Base-by-base conservation (phyloP, 2,329 filamentous ascomycete genomes). In the Sporothrix schenckii region DNA sequence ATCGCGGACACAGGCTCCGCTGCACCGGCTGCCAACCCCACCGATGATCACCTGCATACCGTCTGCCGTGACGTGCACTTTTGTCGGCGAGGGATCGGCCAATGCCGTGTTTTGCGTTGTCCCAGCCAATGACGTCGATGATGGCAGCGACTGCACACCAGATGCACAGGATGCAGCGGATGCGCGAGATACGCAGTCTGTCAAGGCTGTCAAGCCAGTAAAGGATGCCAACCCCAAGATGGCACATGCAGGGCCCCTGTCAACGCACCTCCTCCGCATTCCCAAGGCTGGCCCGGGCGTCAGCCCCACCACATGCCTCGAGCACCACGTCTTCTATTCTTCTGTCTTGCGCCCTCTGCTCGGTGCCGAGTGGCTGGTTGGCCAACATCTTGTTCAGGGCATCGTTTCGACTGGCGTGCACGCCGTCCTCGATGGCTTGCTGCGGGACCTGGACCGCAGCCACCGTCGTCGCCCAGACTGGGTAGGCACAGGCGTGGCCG, bases 1-100 rank as follows among this genome's bases (percentile, higher is more conserved):
- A 27, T 39, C 49, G 24, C 44, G 4, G 27, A 30, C 27, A 30
- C 27, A 16, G 66, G 39, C 56, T 21, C 65, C 54, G 19, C 41
- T n/a, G 6, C n/a, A 14, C 10, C 44, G 41, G 41, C 69, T 49
- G 49, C 49, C 58, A 21, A 50, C 61, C 41, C 70, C 72, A 11
- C 73, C 60, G 16, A 52, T 61, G 74, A 30, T 72, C n/a, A 47
- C 68, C 61, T 53, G 39, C 21, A 49, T 74, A 30, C 72, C 72
- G 14, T 30, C 70, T 0, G 66, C 34, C 16, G 69, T 68, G 73
- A 74, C 66, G 81, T 87, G 72, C 54, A 49, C 50, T 0, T 74
- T 73, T 70, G 79, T 88, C 27, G 86, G 84, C 34, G 92, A 95
- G 78, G 92, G 92, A 30, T 89, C 91, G 30, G 91, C 92, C 68